Conservation (phyloP, 2,329 filamentous ascomycete genomes). For the Fusarium chlamydosporum region DNA sequence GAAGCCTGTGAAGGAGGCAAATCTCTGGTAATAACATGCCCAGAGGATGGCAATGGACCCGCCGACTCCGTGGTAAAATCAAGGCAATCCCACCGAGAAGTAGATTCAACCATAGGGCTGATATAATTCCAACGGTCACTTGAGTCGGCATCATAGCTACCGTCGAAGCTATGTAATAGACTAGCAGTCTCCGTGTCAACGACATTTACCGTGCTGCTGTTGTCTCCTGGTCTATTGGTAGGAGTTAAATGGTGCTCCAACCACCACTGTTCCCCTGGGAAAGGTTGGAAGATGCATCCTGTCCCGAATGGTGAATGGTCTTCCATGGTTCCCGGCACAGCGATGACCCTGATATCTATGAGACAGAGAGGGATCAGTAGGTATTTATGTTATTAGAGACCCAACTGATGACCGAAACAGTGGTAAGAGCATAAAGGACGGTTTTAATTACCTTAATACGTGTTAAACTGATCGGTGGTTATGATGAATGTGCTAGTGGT, state of each 20-base stretch:
- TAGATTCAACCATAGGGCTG: conserved; percentile 7
- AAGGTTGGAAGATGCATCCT: conserved; percentile 2
- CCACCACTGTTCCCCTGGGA: conserved; percentile 1
- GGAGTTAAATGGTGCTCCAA: neutral
- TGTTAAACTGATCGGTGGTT: conserved; percentile 3
- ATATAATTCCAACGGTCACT: conserved; percentile 1
- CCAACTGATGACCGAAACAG: neutral
- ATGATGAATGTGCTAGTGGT: neutral
- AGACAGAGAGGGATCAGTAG: neutral
- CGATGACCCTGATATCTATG: neutral
- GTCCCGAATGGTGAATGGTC: neutral
- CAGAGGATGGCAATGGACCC: neutral
- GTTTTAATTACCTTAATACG: conserved; percentile 1
- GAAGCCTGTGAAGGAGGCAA: neutral
- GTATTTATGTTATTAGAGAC: neutral
- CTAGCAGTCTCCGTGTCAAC: neutral
- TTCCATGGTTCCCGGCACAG: conserved; percentile 3
- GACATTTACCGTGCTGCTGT: neutral
- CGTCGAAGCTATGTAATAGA: conserved; percentile 4
- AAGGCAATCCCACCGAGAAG: conserved; percentile 3
- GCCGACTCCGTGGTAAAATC: conserved; percentile 1
- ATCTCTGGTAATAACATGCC: neutral
- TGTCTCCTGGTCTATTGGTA: neutral
- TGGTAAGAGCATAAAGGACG: conserved; percentile 3
- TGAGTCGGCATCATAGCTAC: conserved; percentile 1